Percentiles rank a stretch among this genome's conserved stretches.
phyloP scores from a whole-genome alignment of 768 basidiomycete genomes.

The Lactarius hatsudake region DNA sequence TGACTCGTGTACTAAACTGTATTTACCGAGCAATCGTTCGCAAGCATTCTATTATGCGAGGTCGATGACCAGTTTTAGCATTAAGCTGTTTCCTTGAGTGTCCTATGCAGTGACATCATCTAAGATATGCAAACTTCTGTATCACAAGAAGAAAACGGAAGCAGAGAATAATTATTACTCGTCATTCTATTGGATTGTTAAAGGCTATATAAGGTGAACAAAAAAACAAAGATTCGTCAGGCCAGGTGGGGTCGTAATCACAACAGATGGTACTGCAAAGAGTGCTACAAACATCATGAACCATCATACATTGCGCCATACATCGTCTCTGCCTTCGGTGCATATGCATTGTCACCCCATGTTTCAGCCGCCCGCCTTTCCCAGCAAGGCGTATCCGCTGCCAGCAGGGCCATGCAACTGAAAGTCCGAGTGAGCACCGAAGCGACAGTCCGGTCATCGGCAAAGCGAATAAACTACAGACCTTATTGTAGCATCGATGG shows the following conservation, averaged over 20 bases:
- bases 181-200: not conserved
- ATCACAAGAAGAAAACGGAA: not conserved
- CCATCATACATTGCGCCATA: slow-evolving; percentile 22
- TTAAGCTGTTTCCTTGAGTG: not conserved
- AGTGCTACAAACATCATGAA: slow-evolving; percentile 14
- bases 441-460: not conserved
- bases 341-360: not conserved
- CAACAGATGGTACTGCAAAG: not conserved
- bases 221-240: slow-evolving; percentile 1
- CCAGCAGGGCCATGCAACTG: slow-evolving; percentile 75
- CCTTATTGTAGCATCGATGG: slow-evolving; percentile 71
- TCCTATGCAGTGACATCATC: not conserved
- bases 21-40: not conserved
- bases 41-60: not conserved
- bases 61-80: not conserved
- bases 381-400: slow-evolving; percentile 69
- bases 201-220: slow-evolving; percentile 11
- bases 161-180: not conserved
- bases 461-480: slow-evolving; percentile 23
- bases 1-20: not conserved
- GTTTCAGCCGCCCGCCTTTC: slow-evolving; percentile 45
- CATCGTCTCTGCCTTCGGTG: slow-evolving; percentile 1
- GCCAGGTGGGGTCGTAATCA: slow-evolving; percentile 15
- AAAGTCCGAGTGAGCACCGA: not conserved
- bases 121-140: not conserved